A percentile compares a stretch with the other conserved stretches of the same genome.
Evolutionary conservation across 805 yeast species (phyloP).

Genomic region (Saccharomycopsis olivae): DNA sequence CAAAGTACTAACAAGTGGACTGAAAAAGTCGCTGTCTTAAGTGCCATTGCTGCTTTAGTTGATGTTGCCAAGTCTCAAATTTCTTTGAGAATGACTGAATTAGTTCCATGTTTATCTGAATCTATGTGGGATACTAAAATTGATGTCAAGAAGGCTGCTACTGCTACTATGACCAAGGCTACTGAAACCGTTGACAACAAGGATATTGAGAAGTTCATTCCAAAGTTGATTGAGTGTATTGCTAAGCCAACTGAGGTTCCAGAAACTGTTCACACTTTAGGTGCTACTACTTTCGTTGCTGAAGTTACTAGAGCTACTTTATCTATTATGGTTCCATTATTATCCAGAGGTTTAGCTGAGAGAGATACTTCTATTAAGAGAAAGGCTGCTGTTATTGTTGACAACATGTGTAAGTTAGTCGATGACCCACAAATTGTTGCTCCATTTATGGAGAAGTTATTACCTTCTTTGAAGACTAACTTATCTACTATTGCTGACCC

Average conservation of each 20-base stretch:
- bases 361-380: slow-evolving; percentile 99
- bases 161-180: slow-evolving; percentile 88
- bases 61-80: slow-evolving; percentile 92
- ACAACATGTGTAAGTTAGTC: slow-evolving; percentile 99
- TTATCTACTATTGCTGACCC: slow-evolving; percentile 98
- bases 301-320: slow-evolving; percentile 99
- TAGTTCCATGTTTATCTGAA: slow-evolving; percentile 96
- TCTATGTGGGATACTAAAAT: slow-evolving; percentile 99
- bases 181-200: slow-evolving; percentile 98
- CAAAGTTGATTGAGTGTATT: slow-evolving; percentile 92
- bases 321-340: slow-evolving; percentile 98
- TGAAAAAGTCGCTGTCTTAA: slow-evolving; percentile 87
- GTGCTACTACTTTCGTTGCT: slow-evolving; percentile 99
- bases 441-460: slow-evolving; percentile 91
- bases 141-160: slow-evolving; percentile 96
- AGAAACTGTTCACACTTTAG: slow-evolving; percentile 96
- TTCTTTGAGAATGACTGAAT: slow-evolving; percentile 98
- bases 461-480: slow-evolving; percentile 94
- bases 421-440: slow-evolving; percentile 99
- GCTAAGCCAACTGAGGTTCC: slow-evolving; percentile 96
- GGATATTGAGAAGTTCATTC: slow-evolving; percentile 99
- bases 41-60: slow-evolving; percentile 77
- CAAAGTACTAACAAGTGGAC: slow-evolving; percentile 86
- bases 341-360: slow-evolving; percentile 99
- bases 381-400: slow-evolving; percentile 98